Base-by-base conservation (phyloP, 1,139 yeast species). In the Zygoascus meyerae region DNA sequence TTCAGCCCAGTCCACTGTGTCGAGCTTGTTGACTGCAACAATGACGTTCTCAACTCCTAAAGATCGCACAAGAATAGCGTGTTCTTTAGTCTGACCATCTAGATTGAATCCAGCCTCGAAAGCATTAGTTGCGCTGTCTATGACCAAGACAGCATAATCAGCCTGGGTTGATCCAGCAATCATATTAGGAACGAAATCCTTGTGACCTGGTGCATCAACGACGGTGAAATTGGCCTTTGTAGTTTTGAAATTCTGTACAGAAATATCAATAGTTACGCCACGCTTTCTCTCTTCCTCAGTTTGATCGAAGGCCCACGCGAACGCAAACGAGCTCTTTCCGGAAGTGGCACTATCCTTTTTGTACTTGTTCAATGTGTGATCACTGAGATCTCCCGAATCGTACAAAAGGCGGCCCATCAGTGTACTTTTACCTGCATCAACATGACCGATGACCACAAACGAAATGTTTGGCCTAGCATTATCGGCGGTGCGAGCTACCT, bases 271-370 rank as follows among this genome's bases (percentile, higher is more conserved):
- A 1, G 99, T 94, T 4, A 94, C 96, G 53, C 99, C 98, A 18
- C 74, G 60, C 38, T 56, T 56, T 57, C 99, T 77, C 66, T 94
- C 99, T 63, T 92, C 98, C 1, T 76, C 70, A 0, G 97, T 89
- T 65, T 90, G 96, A 64, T 94, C 99, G 86, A 92, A 79, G 10
- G 92, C 81, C 99, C 99, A 94, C 0, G 98, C 98, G 47, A 90
- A 73, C 11, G 96, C 95, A 67, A 94, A 94, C 1, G 97, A 89
- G 1, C 89, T 83, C 61, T 92, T 94, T 5, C 98, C 98, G 1
- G 78, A 75, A 49, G 75, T 77, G 48, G 84, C 87, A 44, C 95
- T 83, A 59, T 92, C 97, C 55, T 81, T 79, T 47, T 86, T 79
- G 52, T 86, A 70, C 61, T 84, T 86, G 59, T 85, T 81, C 18